Evolutionary conservation across 1,139 yeast species (phyloP).

Genomic region (Yamadazyma trypodendri): DNA sequence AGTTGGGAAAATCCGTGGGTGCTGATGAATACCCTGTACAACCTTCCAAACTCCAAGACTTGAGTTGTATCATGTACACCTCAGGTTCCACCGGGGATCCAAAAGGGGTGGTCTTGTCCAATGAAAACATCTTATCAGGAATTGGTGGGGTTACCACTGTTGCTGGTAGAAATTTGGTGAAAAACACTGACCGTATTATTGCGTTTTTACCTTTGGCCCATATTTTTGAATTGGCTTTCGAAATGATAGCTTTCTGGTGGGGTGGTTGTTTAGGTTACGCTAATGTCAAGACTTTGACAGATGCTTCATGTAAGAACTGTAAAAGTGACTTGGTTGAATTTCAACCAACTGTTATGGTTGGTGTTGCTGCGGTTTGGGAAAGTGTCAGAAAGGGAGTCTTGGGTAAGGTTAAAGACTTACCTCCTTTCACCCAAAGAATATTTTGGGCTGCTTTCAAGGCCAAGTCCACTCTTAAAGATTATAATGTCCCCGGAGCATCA

Average conservation of each 20-base stretch:
- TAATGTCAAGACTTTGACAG: constrained; percentile 86
- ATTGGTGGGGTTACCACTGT: constrained; percentile 75
- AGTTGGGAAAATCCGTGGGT: constrained; percentile 54
- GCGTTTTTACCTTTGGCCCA: constrained; percentile 96
- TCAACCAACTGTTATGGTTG: constrained; percentile 93
- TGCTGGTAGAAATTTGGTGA: constrained; percentile 54
- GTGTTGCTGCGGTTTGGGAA: constrained; percentile 99
- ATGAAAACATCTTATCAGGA: constrained; percentile 78
- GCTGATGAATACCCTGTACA: constrained; percentile 12
- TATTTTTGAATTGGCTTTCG: constrained; percentile 89
- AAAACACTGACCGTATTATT: constrained; percentile 64
- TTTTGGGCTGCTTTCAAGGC: constrained; percentile 89
- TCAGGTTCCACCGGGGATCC: constrained; percentile 98
- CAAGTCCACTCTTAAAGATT: constrained; percentile 59
- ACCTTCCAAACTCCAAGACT: constrained; percentile 51
- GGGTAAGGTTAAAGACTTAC: constrained; percentile 67
- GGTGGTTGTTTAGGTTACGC: constrained; percentile 91
- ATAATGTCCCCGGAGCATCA: constrained; percentile 72
- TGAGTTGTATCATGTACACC: constrained; percentile 95
- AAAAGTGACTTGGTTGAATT: constrained; percentile 84
- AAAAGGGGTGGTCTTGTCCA: constrained; percentile 89
- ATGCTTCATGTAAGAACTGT: constrained; percentile 78
- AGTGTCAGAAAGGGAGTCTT: constrained; percentile 89
- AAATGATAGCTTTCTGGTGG: constrained; percentile 79
- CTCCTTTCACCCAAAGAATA: constrained; percentile 68